phyloP scores from a whole-genome alignment of 148 eudicot genomes.

The Diospyros kaki region DNA sequence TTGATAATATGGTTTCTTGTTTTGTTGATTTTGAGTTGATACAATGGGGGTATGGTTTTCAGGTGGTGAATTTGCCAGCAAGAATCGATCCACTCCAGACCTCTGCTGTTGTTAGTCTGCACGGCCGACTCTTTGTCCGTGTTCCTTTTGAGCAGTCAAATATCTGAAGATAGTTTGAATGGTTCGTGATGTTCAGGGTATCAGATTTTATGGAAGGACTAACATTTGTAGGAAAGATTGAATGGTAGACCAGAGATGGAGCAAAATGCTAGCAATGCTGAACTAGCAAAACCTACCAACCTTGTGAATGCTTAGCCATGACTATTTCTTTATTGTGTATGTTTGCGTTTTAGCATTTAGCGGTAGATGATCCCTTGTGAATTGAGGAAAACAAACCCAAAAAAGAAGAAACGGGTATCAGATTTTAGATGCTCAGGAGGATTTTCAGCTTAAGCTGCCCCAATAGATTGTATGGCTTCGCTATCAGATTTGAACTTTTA shows the following conservation, averaged over 20 bases:
- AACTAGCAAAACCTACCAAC: not conserved
- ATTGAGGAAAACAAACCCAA: not conserved
- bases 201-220: not conserved
- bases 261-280: slow-evolving; percentile 1
- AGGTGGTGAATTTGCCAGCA: slow-evolving; percentile 73
- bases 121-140: slow-evolving; percentile 85
- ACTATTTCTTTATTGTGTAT: not conserved
- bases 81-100: slow-evolving; percentile 86
- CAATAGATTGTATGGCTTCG: not conserved
- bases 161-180: slow-evolving; percentile 16
- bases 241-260: not conserved
- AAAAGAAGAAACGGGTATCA: not conserved
- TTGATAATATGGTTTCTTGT: not conserved
- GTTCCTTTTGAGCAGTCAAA: slow-evolving; percentile 71
- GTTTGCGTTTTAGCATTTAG: not conserved
- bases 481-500: not conserved
- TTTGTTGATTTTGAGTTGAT: not conserved
- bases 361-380: not conserved
- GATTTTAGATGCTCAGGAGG: not conserved
- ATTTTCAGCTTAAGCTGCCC: not conserved
- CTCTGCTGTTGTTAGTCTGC: slow-evolving; percentile 88
- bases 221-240: not conserved
- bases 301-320: not conserved
- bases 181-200: not conserved
- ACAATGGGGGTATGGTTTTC: slow-evolving; percentile 22